phyloP scores from a whole-genome alignment of 208 protist species.

The Trypanosoma cruzi region DNA sequence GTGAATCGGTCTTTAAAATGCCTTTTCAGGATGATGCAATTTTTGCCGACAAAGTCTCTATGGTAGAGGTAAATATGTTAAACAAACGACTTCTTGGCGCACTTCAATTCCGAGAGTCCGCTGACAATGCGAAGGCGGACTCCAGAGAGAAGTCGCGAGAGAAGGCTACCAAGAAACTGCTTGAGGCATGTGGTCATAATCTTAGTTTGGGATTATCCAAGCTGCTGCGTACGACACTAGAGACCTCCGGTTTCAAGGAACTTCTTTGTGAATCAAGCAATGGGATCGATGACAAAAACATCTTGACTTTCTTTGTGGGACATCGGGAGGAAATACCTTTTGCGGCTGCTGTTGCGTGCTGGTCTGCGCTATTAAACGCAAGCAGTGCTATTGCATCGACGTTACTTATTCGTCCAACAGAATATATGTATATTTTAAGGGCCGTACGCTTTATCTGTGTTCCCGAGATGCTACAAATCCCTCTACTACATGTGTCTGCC shows the following conservation, averaged over 20 bases:
- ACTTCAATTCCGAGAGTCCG: background rate
- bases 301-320: conserved; percentile 55
- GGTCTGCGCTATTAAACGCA: conserved; percentile 46
- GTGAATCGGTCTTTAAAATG: background rate
- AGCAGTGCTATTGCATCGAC: conserved; percentile 52
- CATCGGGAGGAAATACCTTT: conserved; percentile 50
- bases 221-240: conserved; percentile 50
- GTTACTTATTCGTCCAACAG: conserved; percentile 40
- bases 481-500: conserved; percentile 49
- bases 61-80: conserved; percentile 46
- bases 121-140: background rate
- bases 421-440: conserved; percentile 70
- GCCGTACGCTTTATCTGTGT: conserved; percentile 57
- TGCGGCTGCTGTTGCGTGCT: conserved; percentile 47
- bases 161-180: conserved; percentile 36
- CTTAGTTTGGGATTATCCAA: conserved; percentile 51
- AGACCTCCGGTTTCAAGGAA: conserved; percentile 35
- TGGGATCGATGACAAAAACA: conserved; percentile 39
- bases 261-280: conserved; percentile 32
- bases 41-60: conserved; percentile 1
- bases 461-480: conserved; percentile 43
- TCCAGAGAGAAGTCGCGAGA: conserved; percentile 22
- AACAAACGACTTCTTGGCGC: conserved; percentile 32
- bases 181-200: conserved; percentile 41
- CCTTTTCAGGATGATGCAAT: background rate